Evolutionary conservation across 805 yeast species (phyloP).

Genomic region (Candida insectalens): DNA sequence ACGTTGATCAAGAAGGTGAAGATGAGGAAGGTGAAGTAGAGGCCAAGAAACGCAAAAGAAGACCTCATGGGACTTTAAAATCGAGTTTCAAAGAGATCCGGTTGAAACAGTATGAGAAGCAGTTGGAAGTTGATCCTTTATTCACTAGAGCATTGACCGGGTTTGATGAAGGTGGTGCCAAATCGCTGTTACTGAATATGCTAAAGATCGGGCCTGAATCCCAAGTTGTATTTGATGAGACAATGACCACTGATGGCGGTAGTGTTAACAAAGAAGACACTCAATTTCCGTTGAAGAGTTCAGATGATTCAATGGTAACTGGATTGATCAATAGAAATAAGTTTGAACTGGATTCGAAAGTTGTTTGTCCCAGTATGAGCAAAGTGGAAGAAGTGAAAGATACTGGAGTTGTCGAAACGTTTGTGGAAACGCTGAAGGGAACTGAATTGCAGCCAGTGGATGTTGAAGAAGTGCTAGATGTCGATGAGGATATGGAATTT

Average conservation of each 20-base stretch:
- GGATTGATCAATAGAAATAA: not conserved
- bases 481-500: not conserved
- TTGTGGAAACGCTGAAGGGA: conserved; percentile 24
- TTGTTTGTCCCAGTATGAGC: conserved; percentile 1
- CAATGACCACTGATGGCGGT: no score
- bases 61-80: conserved; percentile 25
- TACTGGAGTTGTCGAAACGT: not conserved
- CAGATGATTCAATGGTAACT: no score
- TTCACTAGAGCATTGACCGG: conserved; percentile 46
- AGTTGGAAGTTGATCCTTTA: conserved; percentile 45
- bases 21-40: conserved; percentile 10
- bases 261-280: no score
- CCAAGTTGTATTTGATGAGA: conserved; percentile 60
- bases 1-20: conserved; percentile 10
- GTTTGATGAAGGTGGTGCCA: conserved; percentile 57
- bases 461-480: not conserved
- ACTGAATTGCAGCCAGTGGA: conserved; percentile 1
- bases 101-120: conserved; percentile 38
- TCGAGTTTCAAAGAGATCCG: conserved; percentile 29
- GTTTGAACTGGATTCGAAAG: conserved; percentile 5
- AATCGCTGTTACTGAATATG: conserved; percentile 40
- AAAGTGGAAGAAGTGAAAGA: not conserved
- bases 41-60: conserved; percentile 12
- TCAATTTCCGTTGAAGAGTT: no score
- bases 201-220: conserved; percentile 40